These are phyloP conservation scores for Nakaseomyces sp. DNA, from an alignment of 1,139 yeast genomes.

Conservation along the genomic window DNA sequence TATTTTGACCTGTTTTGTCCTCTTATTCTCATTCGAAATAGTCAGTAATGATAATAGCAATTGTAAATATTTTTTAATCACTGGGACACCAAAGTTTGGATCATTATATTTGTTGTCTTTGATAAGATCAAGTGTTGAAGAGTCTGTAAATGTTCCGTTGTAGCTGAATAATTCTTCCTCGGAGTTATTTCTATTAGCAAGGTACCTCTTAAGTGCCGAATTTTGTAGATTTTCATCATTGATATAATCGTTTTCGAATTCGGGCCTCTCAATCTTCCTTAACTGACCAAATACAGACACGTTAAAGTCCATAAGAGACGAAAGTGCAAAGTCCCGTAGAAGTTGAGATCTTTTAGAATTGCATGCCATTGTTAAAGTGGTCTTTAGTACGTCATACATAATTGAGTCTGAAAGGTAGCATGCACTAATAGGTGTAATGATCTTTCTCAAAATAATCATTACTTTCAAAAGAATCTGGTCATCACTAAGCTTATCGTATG, in stretches of 20 bases:
- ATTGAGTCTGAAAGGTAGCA: constrained; percentile 65
- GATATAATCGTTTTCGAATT: constrained; percentile 23
- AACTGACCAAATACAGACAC: constrained; percentile 57
- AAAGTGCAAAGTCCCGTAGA: constrained; percentile 78
- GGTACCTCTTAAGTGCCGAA: constrained; percentile 18
- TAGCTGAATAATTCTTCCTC: not conserved
- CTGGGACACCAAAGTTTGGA: constrained; percentile 30
- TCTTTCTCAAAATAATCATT: constrained; percentile 57
- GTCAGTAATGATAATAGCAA: constrained; percentile 73
- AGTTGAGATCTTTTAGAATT: constrained; percentile 86
- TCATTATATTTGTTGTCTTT: constrained; percentile 1
- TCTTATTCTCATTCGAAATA: constrained; percentile 54
- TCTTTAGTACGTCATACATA: constrained; percentile 78
- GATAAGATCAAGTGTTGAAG: constrained; percentile 1
- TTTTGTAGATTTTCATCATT: constrained; percentile 29
- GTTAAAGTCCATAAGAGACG: constrained; percentile 64
- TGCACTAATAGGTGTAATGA: constrained; percentile 55
- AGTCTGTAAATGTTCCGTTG: not conserved
- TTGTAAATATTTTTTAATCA: constrained; percentile 40
- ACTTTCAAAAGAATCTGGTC: constrained; percentile 84
- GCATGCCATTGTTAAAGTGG: constrained; percentile 86
- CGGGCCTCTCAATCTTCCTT: constrained; percentile 43
- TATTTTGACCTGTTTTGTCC: constrained; percentile 77
- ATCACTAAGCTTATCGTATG: constrained; percentile 84
- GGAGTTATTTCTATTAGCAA: constrained; percentile 10